Evolutionary conservation across 2,329 filamentous ascomycete species (phyloP).

Genomic region (Aspergillus puulaauensis): DNA sequence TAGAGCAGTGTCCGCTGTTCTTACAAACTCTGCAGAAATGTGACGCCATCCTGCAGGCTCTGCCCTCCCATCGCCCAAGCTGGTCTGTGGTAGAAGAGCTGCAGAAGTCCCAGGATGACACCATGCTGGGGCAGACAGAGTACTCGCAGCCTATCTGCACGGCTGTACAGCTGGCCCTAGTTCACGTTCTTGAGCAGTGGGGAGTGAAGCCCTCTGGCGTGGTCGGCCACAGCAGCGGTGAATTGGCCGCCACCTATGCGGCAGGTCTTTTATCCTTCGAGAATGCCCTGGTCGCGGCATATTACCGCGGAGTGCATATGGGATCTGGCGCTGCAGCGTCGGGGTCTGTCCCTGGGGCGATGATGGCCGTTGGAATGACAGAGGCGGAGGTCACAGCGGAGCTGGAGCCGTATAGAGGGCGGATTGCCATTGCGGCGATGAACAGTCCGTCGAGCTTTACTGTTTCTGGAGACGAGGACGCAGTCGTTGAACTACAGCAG

Average conservation of each 20-base stretch:
- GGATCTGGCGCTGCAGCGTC: neutral
- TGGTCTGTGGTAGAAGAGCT: neutral
- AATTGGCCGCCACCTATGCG: conserved; percentile 52
- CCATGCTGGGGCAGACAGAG: neutral
- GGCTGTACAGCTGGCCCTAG: conserved; percentile 50
- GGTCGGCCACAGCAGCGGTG: conserved; percentile 50
- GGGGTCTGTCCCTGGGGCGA: neutral
- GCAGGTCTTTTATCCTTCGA: conserved; percentile 14
- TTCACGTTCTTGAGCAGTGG: conserved; percentile 46
- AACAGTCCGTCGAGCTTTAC: conserved; percentile 25
- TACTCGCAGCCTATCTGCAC: conserved; percentile 29
- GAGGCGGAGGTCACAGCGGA: neutral
- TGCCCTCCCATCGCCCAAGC: neutral
- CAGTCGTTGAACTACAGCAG: no score
- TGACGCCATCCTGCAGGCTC: neutral
- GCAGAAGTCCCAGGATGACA: neutral
- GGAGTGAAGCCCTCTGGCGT: conserved; percentile 42
- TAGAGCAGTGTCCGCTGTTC: neutral
- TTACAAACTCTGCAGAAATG: neutral
- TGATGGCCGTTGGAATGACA: conserved; percentile 15
- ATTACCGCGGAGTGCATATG: conserved; percentile 8
- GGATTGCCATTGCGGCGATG: conserved; percentile 16
- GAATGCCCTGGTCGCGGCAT: conserved; percentile 10
- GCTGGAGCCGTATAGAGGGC: neutral
- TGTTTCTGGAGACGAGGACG: conserved; percentile 19